Percentiles rank a stretch among this genome's conserved stretches.
phyloP scores from a whole-genome alignment of 179 eudicot genomes.

The Silene vulgaris region DNA sequence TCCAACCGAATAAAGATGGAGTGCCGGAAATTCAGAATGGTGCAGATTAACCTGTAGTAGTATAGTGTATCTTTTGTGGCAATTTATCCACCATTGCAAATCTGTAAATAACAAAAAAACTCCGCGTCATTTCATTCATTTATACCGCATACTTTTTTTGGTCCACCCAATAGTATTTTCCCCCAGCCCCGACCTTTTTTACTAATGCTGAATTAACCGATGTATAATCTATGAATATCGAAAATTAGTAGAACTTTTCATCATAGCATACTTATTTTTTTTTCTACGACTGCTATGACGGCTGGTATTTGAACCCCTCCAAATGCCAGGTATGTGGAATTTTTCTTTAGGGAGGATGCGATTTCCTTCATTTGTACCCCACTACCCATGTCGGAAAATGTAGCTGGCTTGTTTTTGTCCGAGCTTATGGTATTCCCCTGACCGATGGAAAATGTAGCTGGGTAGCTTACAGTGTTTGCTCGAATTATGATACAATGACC shows the following conservation, averaged over 20 bases:
- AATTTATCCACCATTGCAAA: constrained; percentile 24
- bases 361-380: no score
- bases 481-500: no score
- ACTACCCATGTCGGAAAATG: no score
- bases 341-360: no score
- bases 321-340: no score
- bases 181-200: neutral
- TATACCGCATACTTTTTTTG: constrained; percentile 13
- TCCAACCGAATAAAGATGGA: constrained; percentile 18
- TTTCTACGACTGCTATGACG: no score
- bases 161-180: neutral
- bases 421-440: no score
- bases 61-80: constrained; percentile 27
- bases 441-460: no score
- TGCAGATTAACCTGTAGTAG: constrained; percentile 15
- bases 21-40: neutral
- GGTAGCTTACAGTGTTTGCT: no score
- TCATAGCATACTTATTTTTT: neutral
- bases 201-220: neutral
- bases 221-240: neutral
- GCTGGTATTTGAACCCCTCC: no score
- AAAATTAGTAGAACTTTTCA: neutral
- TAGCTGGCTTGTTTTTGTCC: no score
- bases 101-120: constrained; percentile 33
- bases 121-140: constrained; percentile 34